phyloP scores from a whole-genome alignment of 2,329 filamentous ascomycete species.

The Ophioceras dolichostomum region DNA sequence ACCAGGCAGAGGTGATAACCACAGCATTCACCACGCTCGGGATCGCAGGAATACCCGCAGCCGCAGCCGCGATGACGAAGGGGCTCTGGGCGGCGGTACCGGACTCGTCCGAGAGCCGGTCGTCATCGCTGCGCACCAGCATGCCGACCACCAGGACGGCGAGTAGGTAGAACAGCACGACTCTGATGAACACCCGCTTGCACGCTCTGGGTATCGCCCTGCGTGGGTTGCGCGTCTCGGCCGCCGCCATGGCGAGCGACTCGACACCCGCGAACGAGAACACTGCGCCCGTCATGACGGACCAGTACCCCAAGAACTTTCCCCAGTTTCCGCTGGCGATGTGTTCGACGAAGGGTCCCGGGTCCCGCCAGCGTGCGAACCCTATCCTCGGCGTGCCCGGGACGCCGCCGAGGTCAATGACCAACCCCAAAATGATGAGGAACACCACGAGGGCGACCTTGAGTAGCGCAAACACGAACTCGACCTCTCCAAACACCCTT shows the following conservation, averaged over 20 bases:
- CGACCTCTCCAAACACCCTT: slow-evolving; percentile 47
- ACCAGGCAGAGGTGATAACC: slow-evolving; percentile 61
- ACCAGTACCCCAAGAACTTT: slow-evolving; percentile 58
- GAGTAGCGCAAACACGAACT: slow-evolving; percentile 41
- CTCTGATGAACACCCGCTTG: slow-evolving; percentile 62
- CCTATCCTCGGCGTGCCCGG: slow-evolving; percentile 58
- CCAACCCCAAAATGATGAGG: slow-evolving; percentile 66
- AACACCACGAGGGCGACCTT: slow-evolving; percentile 65
- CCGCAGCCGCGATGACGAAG: slow-evolving; percentile 60
- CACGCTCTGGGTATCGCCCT: slow-evolving; percentile 66
- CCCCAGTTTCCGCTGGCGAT: slow-evolving; percentile 40
- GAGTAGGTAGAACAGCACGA: slow-evolving; percentile 54
- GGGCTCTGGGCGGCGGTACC: slow-evolving; percentile 40
- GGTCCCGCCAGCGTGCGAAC: slow-evolving; percentile 57
- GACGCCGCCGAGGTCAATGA: slow-evolving; percentile 55
- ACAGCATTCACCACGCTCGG: slow-evolving; percentile 67
- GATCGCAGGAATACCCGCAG: slow-evolving; percentile 54
- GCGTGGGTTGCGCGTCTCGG: slow-evolving; percentile 60
- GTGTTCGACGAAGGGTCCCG: slow-evolving; percentile 55
- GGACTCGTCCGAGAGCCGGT: slow-evolving; percentile 34
- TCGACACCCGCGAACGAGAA: slow-evolving; percentile 64
- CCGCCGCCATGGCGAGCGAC: slow-evolving; percentile 64
- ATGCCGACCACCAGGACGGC: slow-evolving; percentile 62
- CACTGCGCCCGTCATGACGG: slow-evolving; percentile 52
- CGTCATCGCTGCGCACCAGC: slow-evolving; percentile 47